Evolutionary conservation across 257 asterid genomes (phyloP).

Genomic region (Plantago major): DNA sequence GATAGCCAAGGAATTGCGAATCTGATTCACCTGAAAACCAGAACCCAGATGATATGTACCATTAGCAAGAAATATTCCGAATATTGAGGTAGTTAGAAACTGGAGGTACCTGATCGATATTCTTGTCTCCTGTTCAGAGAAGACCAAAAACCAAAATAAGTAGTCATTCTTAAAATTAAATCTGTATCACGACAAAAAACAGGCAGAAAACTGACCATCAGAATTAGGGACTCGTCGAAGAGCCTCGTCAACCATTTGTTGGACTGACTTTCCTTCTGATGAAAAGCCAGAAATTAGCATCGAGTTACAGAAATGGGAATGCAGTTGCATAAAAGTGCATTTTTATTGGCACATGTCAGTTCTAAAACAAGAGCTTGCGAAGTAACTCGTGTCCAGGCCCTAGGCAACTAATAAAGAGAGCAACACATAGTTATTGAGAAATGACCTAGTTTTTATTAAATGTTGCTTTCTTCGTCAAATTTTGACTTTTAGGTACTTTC

Average conservation of each 20-base stretch:
- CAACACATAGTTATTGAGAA: background rate
- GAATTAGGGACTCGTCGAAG: constrained; percentile 76
- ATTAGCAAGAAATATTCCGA: constrained; percentile 13
- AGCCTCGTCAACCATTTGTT: constrained; percentile 91
- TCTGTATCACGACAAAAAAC: constrained; percentile 16
- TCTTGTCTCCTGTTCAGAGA: constrained; percentile 66
- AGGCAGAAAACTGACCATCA: constrained; percentile 51
- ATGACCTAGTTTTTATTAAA: background rate
- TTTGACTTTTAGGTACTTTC: too few species aligned
- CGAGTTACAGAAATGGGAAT: too few species aligned
- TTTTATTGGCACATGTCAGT: too few species aligned
- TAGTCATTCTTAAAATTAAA: constrained; percentile 9
- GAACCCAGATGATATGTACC: constrained; percentile 5
- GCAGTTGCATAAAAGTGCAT: too few species aligned
- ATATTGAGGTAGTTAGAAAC: constrained; percentile 11
- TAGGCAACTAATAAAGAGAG: too few species aligned
- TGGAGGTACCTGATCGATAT: constrained; percentile 68
- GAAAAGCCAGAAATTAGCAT: constrained; percentile 21
- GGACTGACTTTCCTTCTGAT: constrained; percentile 94
- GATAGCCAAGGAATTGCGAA: constrained; percentile 89
- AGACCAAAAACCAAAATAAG: constrained; percentile 19
- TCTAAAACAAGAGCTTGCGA: too few species aligned
- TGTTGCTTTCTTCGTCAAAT: too few species aligned
- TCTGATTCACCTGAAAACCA: constrained; percentile 77
- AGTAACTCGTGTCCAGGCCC: too few species aligned